Evolutionary conservation across 1,284 basidiomycete genomes (phyloP), one percentile per base, ranked within the genome.

Genomic region (Fomitopsis palustris): DNA sequence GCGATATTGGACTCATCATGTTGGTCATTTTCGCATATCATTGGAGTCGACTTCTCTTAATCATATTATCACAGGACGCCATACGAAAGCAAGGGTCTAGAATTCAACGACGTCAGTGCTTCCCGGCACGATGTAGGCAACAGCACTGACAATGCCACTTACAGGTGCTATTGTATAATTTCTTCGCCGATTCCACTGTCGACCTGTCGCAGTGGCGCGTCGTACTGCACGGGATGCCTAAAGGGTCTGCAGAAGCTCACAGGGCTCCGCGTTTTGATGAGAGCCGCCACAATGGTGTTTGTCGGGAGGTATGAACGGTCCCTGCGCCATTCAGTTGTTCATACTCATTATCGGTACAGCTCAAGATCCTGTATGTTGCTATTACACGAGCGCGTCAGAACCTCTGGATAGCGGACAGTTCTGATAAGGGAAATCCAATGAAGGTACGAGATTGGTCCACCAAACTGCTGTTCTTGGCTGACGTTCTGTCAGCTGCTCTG

Each of bases 81-180:
- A 0, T 88, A 87, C 61, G 86, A 91, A 54, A 85, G 82, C 76
- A 91, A 91, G 69, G 88, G 89, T 0, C 73, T 90, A 0, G 88
- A 90, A 67, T 90, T 90, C 65, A 81, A 89, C 63, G 87, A 90
- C 58, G 86, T 87, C 61, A 57, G 78, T 37, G 23, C 1, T 38
- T n/a, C n/a, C 4, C 54, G 17, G 5, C 14, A 49, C 19, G 43
- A n/a, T 39, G 16, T 17, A 54, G n/a, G 21, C 25, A 37, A 51
- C 27, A 27, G 27, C 29, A 9, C 49, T 33, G 19, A 51, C 7
- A 19, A 25, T 27, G 6, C 33, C 38, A 17, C 23, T 4, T 25
- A 8, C 65, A 90, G 86, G 88, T 91, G 3, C 73, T 91, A 1
- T 67, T 91, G 1, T 90, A 84, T 65, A 82, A 89, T 60, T 89